Evolutionary conservation across 192 early-diverging fungal species (phyloP).

Genomic region (Oehlia diaphana): DNA sequence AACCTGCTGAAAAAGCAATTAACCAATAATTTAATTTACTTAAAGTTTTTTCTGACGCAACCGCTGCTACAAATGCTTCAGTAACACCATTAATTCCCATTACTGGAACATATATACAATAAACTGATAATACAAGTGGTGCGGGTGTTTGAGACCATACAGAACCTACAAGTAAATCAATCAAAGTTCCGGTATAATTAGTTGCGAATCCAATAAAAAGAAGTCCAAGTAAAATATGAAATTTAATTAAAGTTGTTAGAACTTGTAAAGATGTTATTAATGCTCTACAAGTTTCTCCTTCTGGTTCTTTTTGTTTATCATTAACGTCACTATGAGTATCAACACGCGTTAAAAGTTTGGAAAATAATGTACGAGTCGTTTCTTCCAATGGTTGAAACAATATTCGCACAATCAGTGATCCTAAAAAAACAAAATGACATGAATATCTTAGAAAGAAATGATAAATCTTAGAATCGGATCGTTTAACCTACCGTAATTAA

Average conservation of each 20-base stretch:
- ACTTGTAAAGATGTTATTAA: conserved; percentile 35
- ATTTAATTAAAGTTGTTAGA: conserved; percentile 49
- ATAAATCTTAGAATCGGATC: neutral
- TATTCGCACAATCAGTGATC: conserved; percentile 85
- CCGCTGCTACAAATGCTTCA: conserved; percentile 90
- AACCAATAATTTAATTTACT: conserved; percentile 67
- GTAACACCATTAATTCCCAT: conserved; percentile 96
- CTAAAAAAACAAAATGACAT: conserved; percentile 40
- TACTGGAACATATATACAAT: conserved; percentile 90
- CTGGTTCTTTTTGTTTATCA: conserved; percentile 10
- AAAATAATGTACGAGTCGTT: conserved; percentile 81
- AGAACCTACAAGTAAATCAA: conserved; percentile 62
- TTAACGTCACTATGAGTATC: conserved; percentile 20
- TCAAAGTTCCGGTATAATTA: conserved; percentile 72
- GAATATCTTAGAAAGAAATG: conserved; percentile 16
- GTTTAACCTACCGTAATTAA: conserved; percentile 72
- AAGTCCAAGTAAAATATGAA: conserved; percentile 74
- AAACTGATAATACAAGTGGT: conserved; percentile 63
- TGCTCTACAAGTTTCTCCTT: conserved; percentile 9
- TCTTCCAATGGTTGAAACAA: conserved; percentile 96
- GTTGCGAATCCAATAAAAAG: conserved; percentile 81
- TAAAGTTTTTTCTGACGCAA: conserved; percentile 68
- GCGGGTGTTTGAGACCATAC: conserved; percentile 56
- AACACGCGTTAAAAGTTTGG: conserved; percentile 55
- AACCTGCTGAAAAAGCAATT: conserved; percentile 70